These are phyloP conservation scores for Diaporthe aspalathi DNA, from an alignment of 2,329 filamentous ascomycete species.

Conservation along the genomic window DNA sequence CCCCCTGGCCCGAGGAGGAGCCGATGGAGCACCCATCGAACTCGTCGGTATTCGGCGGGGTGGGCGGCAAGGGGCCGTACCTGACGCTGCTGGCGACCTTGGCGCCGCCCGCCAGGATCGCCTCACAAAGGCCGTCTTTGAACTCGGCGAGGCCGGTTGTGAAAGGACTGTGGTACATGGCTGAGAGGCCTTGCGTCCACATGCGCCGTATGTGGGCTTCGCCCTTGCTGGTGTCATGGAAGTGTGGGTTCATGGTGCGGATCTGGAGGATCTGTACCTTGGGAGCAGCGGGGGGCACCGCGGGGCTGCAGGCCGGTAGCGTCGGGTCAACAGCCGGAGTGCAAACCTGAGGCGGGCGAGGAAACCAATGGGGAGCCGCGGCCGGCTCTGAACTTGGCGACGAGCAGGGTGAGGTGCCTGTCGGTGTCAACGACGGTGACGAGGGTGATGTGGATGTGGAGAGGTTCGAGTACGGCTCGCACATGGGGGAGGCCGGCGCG, in stretches of 20 bases:
- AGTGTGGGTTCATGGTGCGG: constrained; percentile 48
- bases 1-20: not conserved
- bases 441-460: constrained; percentile 24
- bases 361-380: not conserved
- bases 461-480: not conserved
- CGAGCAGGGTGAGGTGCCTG: constrained; percentile 14
- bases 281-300: not conserved
- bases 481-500: not conserved
- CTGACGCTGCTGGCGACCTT: not conserved
- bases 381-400: not conserved
- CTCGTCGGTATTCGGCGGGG: not conserved
- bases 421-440: not conserved
- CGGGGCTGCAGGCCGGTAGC: not conserved
- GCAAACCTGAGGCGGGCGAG: not conserved
- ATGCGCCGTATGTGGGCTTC: constrained; percentile 46
- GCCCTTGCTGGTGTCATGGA: constrained; percentile 46
- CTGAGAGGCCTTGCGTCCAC: constrained; percentile 47
- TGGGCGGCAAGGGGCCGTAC: not conserved
- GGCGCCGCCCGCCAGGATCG: constrained; percentile 5
- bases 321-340: not conserved
- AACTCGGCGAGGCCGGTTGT: constrained; percentile 24
- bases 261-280: constrained; percentile 46
- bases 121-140: constrained; percentile 4
- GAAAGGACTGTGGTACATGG: constrained; percentile 45
- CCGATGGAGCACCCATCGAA: not conserved